phyloP scores from a whole-genome alignment of 2,329 filamentous ascomycete species.

The Calonectria honghensis region DNA sequence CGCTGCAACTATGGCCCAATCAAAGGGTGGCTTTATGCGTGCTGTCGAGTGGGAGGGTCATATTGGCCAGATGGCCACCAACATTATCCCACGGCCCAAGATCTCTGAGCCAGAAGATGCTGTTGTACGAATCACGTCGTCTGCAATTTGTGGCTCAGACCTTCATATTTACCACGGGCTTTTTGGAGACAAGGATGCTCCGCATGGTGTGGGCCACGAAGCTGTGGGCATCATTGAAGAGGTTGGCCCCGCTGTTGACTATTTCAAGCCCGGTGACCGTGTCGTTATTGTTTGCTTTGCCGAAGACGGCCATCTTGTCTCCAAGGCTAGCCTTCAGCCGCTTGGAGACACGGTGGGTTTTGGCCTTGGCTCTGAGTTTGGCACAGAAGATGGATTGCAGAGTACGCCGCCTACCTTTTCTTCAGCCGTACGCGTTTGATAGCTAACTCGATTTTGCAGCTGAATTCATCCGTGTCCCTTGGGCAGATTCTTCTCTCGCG shows the following conservation, averaged over 20 bases:
- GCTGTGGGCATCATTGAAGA: conserved; percentile 26
- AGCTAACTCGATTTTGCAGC: neutral
- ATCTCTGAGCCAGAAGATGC: conserved; percentile 14
- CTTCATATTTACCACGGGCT: conserved; percentile 26
- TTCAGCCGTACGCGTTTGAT: neutral
- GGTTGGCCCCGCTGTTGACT: conserved; percentile 12
- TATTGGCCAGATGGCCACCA: conserved; percentile 9
- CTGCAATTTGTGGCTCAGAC: conserved; percentile 22
- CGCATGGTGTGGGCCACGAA: conserved; percentile 10
- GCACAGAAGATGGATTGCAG: conserved; percentile 12
- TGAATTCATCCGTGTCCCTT: conserved; percentile 13
- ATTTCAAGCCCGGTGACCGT: conserved; percentile 11
- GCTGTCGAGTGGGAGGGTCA: conserved; percentile 20
- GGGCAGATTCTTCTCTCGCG: conserved; percentile 16
- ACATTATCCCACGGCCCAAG: conserved; percentile 16
- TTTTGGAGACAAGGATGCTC: neutral
- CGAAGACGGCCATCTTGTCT: conserved; percentile 20
- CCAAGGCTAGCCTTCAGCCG: neutral
- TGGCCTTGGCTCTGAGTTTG: conserved; percentile 15
- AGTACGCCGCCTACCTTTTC: neutral
- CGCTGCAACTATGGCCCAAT: neutral
- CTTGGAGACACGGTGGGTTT: neutral
- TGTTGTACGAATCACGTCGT: conserved; percentile 13
- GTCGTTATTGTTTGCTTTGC: conserved; percentile 14
- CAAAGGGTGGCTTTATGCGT: conserved; percentile 20